Base-by-base conservation (phyloP, 1,284 basidiomycete species). In the Ganoderma boninense region DNA sequence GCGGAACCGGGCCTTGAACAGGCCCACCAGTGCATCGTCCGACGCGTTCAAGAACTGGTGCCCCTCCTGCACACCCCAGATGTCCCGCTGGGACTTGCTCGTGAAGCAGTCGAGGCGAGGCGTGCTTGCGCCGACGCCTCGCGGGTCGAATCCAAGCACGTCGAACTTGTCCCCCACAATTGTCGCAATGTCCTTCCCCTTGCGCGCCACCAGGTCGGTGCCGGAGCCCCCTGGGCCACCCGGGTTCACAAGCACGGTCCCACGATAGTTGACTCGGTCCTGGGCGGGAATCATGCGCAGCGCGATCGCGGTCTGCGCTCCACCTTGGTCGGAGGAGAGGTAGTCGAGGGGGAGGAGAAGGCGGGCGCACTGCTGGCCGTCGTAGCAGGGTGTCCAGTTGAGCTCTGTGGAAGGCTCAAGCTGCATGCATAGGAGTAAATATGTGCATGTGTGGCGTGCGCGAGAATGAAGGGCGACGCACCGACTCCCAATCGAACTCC, bases 151-250 rank as follows among this genome's bases (percentile, higher is more conserved):
- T n/a, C 68, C 68, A 23, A 73, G 80, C 5, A 87, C 72, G 70
- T 87, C 85, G 68, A 84, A 87, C 44, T 82, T 75, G 6, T 80
- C 79, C 20, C 68, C 68, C 35, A 69, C 61, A n/a, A 69, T 46
- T 32, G 32, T 43, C 16, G 68, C 59, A 52, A 69, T 66, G 43
- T 60, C 52, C 8, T 52, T 14, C 1, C 68, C 68, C 4, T 35
- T 43, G 52, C 61, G 65, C 18, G 29, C 62, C n/a, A 64, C 52
- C 61, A 66, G 42, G 3, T 54, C n/a, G 6, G 68, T 83, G n/a
- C 87, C 87, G 65, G 84, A 83, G 0, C 82, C 86, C 3, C 87
- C 87, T 10, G 87, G 87, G 0, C 87, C 87, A 0, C 87, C 87
- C 0, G 87, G 87, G 71, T 89, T 89, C 75, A 87, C 78, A 3